phyloP scores from a whole-genome alignment of 2,329 filamentous ascomycete species.

The Claviceps arundinis region DNA sequence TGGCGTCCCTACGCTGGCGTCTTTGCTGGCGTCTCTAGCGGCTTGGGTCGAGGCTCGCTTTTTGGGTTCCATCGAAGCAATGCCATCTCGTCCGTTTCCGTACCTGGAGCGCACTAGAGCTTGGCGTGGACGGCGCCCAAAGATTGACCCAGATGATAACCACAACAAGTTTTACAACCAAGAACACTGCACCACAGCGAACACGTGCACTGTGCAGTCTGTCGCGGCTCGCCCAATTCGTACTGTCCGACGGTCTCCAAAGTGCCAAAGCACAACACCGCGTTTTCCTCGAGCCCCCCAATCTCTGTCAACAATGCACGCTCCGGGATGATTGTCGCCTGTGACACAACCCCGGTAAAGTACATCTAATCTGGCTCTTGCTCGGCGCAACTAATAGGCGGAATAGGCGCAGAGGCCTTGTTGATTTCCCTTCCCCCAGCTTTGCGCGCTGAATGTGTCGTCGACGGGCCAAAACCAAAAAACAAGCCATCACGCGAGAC shows the following conservation, averaged over 20 bases:
- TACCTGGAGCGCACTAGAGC: not conserved
- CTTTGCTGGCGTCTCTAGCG: too few species aligned
- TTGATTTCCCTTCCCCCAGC: not conserved
- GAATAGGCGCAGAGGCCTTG: constrained; percentile 1
- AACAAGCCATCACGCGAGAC: too few species aligned
- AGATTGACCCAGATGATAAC: not conserved
- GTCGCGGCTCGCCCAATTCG: not conserved
- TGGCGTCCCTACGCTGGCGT: too few species aligned
- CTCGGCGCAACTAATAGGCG: not conserved
- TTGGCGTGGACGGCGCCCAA: not conserved
- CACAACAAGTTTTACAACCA: not conserved
- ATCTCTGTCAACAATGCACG: not conserved
- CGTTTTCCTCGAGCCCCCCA: not conserved
- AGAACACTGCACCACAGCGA: not conserved
- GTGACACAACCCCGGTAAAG: too few species aligned
- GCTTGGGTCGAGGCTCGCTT: too few species aligned
- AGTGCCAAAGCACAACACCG: not conserved
- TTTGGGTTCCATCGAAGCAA: not conserved
- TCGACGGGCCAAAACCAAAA: too few species aligned
- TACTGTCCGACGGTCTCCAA: not conserved
- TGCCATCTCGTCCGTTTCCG: not conserved
- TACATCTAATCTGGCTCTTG: not conserved
- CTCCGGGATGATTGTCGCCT: not conserved
- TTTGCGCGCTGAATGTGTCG: not conserved
- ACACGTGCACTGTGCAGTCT: not conserved